These are phyloP conservation scores for Xylaria sp. DNA, from an alignment of 2,329 filamentous ascomycete species.

Conservation along the genomic window DNA sequence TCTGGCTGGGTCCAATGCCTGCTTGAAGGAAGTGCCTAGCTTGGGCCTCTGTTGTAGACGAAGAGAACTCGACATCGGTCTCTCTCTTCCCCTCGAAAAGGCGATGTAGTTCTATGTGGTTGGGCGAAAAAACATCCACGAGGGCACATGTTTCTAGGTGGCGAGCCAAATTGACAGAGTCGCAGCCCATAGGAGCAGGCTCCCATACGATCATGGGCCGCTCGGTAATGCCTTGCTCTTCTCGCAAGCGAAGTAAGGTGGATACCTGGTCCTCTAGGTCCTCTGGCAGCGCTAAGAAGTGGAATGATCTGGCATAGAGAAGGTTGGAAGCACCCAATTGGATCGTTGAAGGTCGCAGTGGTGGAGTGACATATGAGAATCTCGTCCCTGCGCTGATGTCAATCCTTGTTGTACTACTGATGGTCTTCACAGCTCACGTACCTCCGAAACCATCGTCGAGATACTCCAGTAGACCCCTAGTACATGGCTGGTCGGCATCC, in stretches of 20 bases:
- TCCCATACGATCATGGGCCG: constrained; percentile 30
- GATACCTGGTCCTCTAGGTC: constrained; percentile 21
- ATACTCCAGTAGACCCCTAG: constrained; percentile 28
- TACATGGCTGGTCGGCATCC: constrained; percentile 18
- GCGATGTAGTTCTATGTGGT: constrained; percentile 22
- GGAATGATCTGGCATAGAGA: constrained; percentile 18
- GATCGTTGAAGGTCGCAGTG: constrained; percentile 14
- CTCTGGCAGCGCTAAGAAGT: constrained; percentile 24
- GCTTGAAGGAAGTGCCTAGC: constrained; percentile 3
- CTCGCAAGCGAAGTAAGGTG: constrained; percentile 18
- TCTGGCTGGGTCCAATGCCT: constrained; percentile 13
- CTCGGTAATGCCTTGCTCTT: constrained; percentile 19
- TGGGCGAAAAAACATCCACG: constrained; percentile 30
- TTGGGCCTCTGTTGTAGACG: constrained; percentile 6
- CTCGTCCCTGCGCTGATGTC: constrained; percentile 16
- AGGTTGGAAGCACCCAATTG: constrained; percentile 13
- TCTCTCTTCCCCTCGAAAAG: constrained; percentile 17
- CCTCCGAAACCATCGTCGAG: constrained; percentile 24
- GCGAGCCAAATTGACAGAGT: background rate
- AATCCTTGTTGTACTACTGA: background rate
- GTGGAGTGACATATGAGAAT: constrained; percentile 23
- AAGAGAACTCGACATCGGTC: constrained; percentile 19
- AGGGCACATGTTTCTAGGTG: constrained; percentile 13
- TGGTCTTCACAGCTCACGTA: background rate
- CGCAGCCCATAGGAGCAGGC: constrained; percentile 26